Evolutionary conservation across 2,329 filamentous ascomycete species (phyloP).

Genomic region (Ceratocystis ficicola): DNA sequence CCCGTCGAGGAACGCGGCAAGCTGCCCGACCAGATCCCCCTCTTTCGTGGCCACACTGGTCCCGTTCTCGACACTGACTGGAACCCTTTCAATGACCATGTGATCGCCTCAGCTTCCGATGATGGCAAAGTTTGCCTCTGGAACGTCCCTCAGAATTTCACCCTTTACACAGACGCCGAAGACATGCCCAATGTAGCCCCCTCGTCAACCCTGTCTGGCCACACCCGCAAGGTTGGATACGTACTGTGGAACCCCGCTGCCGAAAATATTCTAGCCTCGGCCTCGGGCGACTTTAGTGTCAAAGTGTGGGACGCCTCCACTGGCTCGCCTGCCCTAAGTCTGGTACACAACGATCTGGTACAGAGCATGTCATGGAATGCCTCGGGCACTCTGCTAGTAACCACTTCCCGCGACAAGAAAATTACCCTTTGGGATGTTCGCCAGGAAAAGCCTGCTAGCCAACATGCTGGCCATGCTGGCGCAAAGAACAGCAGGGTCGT

Average conservation of each 20-base stretch:
- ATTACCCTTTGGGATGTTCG: slow-evolving; percentile 94
- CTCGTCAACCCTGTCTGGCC: slow-evolving; percentile 68
- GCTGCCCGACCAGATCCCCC: slow-evolving; percentile 78
- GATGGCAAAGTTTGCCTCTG: slow-evolving; percentile 96
- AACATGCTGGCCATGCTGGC: slow-evolving; percentile 72
- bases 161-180: slow-evolving; percentile 71
- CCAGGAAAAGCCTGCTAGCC: slow-evolving; percentile 77
- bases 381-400: slow-evolving; percentile 72
- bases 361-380: slow-evolving; percentile 95
- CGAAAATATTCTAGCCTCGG: slow-evolving; percentile 87
- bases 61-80: slow-evolving; percentile 96
- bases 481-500: slow-evolving; percentile 96
- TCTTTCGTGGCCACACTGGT: slow-evolving; percentile 93
- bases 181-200: slow-evolving; percentile 73
- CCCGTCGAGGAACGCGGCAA: slow-evolving; percentile 81
- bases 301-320: slow-evolving; percentile 91
- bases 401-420: slow-evolving; percentile 96
- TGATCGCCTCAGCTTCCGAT: slow-evolving; percentile 89
- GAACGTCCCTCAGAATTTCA: slow-evolving; percentile 83
- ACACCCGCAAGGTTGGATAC: slow-evolving; percentile 94
- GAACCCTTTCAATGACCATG: slow-evolving; percentile 90
- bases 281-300: slow-evolving; percentile 86
- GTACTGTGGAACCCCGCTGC: slow-evolving; percentile 96
- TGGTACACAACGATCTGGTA: slow-evolving; percentile 84
- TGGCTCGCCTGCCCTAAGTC: slow-evolving; percentile 57